phyloP scores from a whole-genome alignment of 2,329 filamentous ascomycete genomes.

The Lachnellula suecica region DNA sequence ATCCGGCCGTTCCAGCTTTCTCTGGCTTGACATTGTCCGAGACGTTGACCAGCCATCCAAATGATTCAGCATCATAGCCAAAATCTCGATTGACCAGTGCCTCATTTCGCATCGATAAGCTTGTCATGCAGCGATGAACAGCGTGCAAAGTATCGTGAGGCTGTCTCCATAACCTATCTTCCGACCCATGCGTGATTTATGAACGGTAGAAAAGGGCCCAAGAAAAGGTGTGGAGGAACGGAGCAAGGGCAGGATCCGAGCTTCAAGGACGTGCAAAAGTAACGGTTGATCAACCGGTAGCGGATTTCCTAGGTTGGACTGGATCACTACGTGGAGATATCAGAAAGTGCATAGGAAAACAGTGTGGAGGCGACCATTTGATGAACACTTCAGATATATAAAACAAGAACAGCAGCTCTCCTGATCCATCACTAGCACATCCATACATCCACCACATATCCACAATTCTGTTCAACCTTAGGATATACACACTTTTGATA shows the following conservation, averaged over 20 bases:
- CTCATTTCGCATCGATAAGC: slow-evolving; percentile 24
- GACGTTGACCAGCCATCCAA: slow-evolving; percentile 17
- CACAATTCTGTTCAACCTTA: no score
- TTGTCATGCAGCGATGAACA: slow-evolving; percentile 14
- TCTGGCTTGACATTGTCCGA: slow-evolving; percentile 15
- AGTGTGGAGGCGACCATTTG: slow-evolving; percentile 7
- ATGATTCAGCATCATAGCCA: slow-evolving; percentile 7
- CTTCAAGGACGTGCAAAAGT: slow-evolving; percentile 29
- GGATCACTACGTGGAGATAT: slow-evolving; percentile 11
- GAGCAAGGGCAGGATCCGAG: slow-evolving; percentile 26
- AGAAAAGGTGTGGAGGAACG: slow-evolving; percentile 30
- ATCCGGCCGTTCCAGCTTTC: slow-evolving; percentile 14
- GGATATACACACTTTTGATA: no score
- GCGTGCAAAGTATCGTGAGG: slow-evolving; percentile 25
- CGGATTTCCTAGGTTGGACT: slow-evolving; percentile 29
- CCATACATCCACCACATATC: no score
- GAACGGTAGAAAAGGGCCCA: slow-evolving; percentile 20
- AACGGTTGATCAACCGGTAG: slow-evolving; percentile 27
- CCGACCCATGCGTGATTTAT: slow-evolving; percentile 14
- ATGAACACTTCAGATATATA: slow-evolving; percentile 9
- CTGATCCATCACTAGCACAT: neutral
- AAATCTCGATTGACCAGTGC: slow-evolving; percentile 14
- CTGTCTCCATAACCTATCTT: slow-evolving; percentile 22
- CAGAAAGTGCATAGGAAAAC: slow-evolving; percentile 4
- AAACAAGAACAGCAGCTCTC: slow-evolving; percentile 4